Base-by-base conservation (phyloP, 1,139 yeast species). In the Pichia sp. region DNA sequence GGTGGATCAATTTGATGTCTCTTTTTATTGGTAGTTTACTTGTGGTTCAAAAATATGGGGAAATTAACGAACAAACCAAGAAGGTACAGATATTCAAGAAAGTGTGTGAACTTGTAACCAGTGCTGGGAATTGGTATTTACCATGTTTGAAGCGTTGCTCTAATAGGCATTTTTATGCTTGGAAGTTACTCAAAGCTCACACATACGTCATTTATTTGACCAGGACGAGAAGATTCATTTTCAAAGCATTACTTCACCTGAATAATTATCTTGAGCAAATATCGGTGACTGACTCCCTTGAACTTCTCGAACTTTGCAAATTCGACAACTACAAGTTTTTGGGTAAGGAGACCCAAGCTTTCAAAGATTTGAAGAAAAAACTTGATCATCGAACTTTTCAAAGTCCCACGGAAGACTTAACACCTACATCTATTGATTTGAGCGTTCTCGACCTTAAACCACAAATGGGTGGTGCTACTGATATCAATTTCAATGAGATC, bases 141-240 rank as follows among this genome's bases (percentile, higher is more conserved):
- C 41, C 45, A 9, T 22, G 39, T 11, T 31, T 44, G 23, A 42
- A 37, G 19, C 22, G 38, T 17, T 41, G 57, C 17, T 46, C 72
- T 5, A 54, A 54, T 3, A 62, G 69, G 37, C 75, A 74, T 48
- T 70, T 69, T 35, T 73, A 72, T 47, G 75, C 82, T 5, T 72
- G 74, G 67, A 64, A 73, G 48, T 59, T 73, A 52, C 58, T 66
- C 33, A 72, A 71, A 45, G 72, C 74, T 2, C 71, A 69, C 6
- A 60, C 60, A 1, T 64, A 66, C 38, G 63, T 70, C 30, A 49
- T 69, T 14, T 59, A 63, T 1, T 40, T 67, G 22, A 37, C 69
- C 29, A 62, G 56, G 17, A 47, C 42, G 8, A 31, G 40, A 10
- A 31, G 14, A 15, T 27, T 27, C 7, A 25, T 15, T 23, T 41